Evolutionary conservation across 1,139 yeast genomes (phyloP), one percentile per base, ranked within the genome.

Genomic region (Arxiozyma slooffiae): DNA sequence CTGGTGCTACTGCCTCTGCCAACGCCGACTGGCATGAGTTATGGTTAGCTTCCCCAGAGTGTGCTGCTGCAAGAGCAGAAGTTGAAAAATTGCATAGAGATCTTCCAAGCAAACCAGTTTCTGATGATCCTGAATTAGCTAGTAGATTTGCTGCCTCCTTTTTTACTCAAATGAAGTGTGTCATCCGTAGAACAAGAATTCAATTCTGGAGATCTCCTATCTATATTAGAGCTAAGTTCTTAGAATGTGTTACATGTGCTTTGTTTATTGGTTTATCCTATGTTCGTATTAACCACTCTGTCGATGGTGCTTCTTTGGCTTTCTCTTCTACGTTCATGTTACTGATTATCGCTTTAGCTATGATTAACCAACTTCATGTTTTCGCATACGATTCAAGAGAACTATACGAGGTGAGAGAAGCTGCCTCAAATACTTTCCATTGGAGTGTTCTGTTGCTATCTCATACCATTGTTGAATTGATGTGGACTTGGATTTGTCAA

Each of bases 381-480:
- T 70, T 67, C 50, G 75, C 76, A 46, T 69, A 65, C 45, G 71
- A 67, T 44, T 62, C 76, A 63, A 70, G 81, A 62, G 80, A 77
- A 52, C 63, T 80, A 50, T 81, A 70, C 58, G 86, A 81, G 63
- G 82, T 77, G 20, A 72, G 85, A 65, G 86, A 81, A 61, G 72
- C 77, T 49, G 72, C 78, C 45, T 79, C 84, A 8, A 80, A 79
- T 59, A 80, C 85, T 21, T 81, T 78, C 71, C 82, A 79, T 60
- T 81, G 83, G 84, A 63, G 70, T 55, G 66, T 69, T 37, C 60
- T 76, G 51, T 56, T 75, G 46, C 52, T 74, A 34, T 64, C 75
- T 18, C 75, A 74, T 52, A 61, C 63, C 40, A 49, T 66, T n/a
- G 65, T 71, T 38, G 80, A 77, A 61, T 60, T 73, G 16, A 30